Evolutionary conservation across 805 yeast genomes (phyloP).

Genomic region (Ogataea ganodermae): DNA sequence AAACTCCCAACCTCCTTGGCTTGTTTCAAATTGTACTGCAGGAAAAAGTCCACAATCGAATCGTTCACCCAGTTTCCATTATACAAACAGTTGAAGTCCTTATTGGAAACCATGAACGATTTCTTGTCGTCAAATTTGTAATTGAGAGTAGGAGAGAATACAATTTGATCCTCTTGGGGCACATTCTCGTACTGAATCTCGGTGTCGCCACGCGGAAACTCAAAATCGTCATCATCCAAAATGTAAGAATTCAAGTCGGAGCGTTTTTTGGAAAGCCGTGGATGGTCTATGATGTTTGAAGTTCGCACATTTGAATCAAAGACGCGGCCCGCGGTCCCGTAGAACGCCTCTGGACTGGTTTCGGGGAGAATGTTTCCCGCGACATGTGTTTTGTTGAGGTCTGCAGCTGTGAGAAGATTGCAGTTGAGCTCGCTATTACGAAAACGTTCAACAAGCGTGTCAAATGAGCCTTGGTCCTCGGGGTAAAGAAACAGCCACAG

Average conservation of each 20-base stretch:
- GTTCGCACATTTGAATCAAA: constrained; percentile 13
- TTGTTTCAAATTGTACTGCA: constrained; percentile 48
- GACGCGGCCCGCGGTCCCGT: constrained; percentile 9
- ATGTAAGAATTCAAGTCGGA: background rate
- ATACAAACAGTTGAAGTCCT: constrained; percentile 78
- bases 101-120: constrained; percentile 56
- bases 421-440: constrained; percentile 4
- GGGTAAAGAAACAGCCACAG: constrained; percentile 16
- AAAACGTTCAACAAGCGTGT: constrained; percentile 5
- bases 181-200: constrained; percentile 33
- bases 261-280: background rate
- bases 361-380: constrained; percentile 7
- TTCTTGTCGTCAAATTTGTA: constrained; percentile 57
- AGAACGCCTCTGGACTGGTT: constrained; percentile 14
- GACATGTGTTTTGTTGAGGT: constrained; percentile 2
- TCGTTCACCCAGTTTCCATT: constrained; percentile 91
- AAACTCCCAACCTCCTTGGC: constrained; percentile 39
- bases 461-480: constrained; percentile 8
- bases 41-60: constrained; percentile 79
- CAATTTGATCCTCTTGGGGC: constrained; percentile 32
- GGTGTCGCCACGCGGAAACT: constrained; percentile 28
- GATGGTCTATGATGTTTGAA: constrained; percentile 13
- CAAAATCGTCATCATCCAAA: constrained; percentile 42
- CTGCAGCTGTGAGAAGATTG: constrained; percentile 6
- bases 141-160: constrained; percentile 40